These are phyloP conservation scores for Boechera divaricarpa DNA, from an alignment of 345 rosid genomes.

Conservation along the genomic window DNA sequence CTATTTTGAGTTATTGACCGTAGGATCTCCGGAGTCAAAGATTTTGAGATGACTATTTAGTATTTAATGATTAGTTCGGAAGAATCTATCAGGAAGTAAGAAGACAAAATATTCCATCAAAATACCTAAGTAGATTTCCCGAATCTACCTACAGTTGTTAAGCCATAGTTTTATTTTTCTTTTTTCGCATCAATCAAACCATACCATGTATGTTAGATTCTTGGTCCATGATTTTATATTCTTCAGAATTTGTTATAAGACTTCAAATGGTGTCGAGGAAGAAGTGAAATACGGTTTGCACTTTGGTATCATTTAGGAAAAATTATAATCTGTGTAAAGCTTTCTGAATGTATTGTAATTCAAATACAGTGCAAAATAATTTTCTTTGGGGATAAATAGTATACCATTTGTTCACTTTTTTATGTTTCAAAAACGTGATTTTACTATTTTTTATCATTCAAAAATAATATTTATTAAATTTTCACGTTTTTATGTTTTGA, in stretches of 20 bases:
- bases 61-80: slow-evolving; percentile 22
- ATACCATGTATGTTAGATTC: neutral
- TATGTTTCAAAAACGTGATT: no score
- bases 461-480: no score
- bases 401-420: no score
- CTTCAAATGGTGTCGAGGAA: neutral
- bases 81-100: slow-evolving; percentile 9
- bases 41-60: slow-evolving; percentile 28
- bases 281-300: neutral
- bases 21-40: slow-evolving; percentile 30
- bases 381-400: no score
- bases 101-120: slow-evolving; percentile 14
- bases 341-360: neutral
- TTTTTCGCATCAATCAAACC: neutral
- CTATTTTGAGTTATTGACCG: slow-evolving; percentile 30
- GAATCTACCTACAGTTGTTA: neutral
- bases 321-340: neutral
- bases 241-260: neutral
- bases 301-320: neutral
- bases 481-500: no score
- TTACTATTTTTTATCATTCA: no score
- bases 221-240: neutral
- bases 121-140: neutral
- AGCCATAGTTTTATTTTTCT: neutral
- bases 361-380: neutral